Base-by-base conservation (phyloP, 305 asterid genomes). In the Rubia occidens region DNA sequence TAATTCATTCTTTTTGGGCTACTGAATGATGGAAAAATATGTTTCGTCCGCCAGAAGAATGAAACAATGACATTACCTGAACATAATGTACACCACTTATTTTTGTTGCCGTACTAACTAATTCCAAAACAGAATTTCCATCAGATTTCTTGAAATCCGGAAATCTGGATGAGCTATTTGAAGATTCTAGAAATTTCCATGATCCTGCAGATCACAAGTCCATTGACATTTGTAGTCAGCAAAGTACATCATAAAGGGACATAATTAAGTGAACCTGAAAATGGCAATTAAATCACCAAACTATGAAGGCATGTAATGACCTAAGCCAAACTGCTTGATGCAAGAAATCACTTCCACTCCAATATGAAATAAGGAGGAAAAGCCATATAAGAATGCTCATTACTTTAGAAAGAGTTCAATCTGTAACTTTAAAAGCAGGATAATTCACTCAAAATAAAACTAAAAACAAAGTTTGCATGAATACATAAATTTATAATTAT, bases 11-110 rank as follows among this genome's bases (percentile, higher is more conserved):
- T 21, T 66, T n/a, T 17, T 45, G 17, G 32, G 54, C 11, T 13
- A 56, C 18, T 60, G 10, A 72, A 45, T 53, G 32, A 29, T 15
- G 53, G 13, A 69, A 60, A 62, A n/a, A 44, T 18, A 39, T 60
- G 40, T 51, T 58, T 61, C 20, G 42, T 26, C 37, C 44, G n/a
- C 44, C 47, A 68, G 37, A 72, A 9, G 29, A 68, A 39, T 47
- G 18, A 40, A 61, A 20, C 2, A n/a, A 72, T 56, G 63, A 67
- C 10, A 69, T 67, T 81, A 91, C 99, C 97, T 95, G 97, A 80
- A 95, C 92, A 85, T 91, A 95, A 86, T 95, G 99, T 69, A 95
- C 99, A 59, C 97, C 99, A 51, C 85, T 85, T 75, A 95, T 88
- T 86, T 95, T 95, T 69, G 99, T 95, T 63, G 94, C 95, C 18